These are phyloP conservation scores for Pistacia atlantica DNA, from an alignment of 345 rosid species.

Conservation along the genomic window DNA sequence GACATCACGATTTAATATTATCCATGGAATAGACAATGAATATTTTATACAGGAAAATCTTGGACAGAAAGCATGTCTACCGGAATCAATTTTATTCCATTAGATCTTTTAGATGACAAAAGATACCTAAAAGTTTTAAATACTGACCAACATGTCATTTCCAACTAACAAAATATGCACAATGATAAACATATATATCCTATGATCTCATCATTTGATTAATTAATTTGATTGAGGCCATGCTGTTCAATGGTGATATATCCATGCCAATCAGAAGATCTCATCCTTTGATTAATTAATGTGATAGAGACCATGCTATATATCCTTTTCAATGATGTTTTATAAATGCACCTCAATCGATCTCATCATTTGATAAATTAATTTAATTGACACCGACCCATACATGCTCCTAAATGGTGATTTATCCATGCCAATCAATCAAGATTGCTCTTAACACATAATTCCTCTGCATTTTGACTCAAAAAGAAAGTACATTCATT, in stretches of 20 bases:
- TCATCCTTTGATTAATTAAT: too few species aligned
- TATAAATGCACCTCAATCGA: background rate
- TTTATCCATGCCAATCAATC: background rate
- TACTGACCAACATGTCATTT: background rate
- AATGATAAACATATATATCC: background rate
- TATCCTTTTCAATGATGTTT: background rate
- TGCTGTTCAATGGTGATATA: background rate
- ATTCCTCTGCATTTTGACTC: background rate
- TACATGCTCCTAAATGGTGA: background rate
- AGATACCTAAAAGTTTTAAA: background rate
- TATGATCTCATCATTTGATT: constrained; percentile 5
- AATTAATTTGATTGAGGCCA: background rate
- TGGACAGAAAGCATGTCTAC: background rate
- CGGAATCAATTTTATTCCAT: background rate
- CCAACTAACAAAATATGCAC: background rate
- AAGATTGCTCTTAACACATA: background rate
- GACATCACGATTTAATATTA: background rate
- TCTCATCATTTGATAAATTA: background rate
- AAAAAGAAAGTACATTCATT: too few species aligned
- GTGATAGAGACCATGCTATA: too few species aligned
- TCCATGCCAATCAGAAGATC: too few species aligned
- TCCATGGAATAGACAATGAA: background rate
- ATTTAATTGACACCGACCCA: too few species aligned
- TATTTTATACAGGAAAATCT: constrained; percentile 3
- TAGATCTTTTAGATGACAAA: background rate